Base-by-base conservation (phyloP, 2,329 filamentous ascomycete species). In the Pseudogymnoascus sp. region DNA sequence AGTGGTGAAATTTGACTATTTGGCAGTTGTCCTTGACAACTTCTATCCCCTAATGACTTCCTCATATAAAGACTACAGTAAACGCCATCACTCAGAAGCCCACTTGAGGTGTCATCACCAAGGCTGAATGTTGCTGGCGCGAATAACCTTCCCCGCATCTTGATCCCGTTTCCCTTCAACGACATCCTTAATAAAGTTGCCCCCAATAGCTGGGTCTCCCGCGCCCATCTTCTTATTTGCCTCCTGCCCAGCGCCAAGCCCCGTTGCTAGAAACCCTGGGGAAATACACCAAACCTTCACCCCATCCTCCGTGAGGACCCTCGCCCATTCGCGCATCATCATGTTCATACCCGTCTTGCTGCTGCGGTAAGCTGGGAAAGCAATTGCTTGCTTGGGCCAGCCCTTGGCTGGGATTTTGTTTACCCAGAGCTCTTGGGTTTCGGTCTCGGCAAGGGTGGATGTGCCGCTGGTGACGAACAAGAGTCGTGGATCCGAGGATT, bases 251-350 rank as follows among this genome's bases (percentile, higher is more conserved):
- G 72, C 76, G 1, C 75, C 77, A 0, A 83, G 65, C 0, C 75
- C 74, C 0, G 80, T 84, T 0, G 77, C 80, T 45, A 83, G 66
- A 55, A 77, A 75, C 0, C 81, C 82, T 0, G 80, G 81, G 5
- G 74, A 77, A n/a, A 83, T 69, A 30, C 69, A 68, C 72, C 74
- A 83, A 0, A 80, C 77, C 67, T 80, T 81, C 4, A 83, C 79
- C 0, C 79, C 79, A 42, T 84, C 81, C 1, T 75, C 74, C 52
- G 71, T 74, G 28, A 84, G 70, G 1, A 75, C 65, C 36, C 75
- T 72, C 28, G 69, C 59, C 75, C 75, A 80, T 63, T 79, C 75
- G 5, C 74, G 70, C 77, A 80, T 78, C 65, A 81, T 63, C 79
- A 81, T 81, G 64, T 80, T 81, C 62, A 81, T 66, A 0, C 75